A percentile compares a stretch with the other conserved stretches of the same genome.
phyloP scores from a whole-genome alignment of 2,329 filamentous ascomycete genomes.

The Aureobasidium sp. region DNA sequence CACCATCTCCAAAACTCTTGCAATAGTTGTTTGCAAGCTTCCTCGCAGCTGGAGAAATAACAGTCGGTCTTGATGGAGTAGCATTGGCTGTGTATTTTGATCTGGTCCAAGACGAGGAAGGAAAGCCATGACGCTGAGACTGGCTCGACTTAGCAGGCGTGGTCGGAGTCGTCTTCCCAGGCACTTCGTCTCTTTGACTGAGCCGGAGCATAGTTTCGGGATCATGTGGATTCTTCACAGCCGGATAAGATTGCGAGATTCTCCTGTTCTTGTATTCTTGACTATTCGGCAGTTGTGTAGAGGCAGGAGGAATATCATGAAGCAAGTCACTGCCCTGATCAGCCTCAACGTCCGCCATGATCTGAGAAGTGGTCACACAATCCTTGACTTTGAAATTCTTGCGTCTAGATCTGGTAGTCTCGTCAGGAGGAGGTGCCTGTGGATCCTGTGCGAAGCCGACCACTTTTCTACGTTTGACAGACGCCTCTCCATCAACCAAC shows the following conservation, averaged over 20 bases:
- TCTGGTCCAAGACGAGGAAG: constrained; percentile 27
- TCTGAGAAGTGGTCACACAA: constrained; percentile 11
- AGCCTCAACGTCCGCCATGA: constrained; percentile 1
- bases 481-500: neutral
- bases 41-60: neutral
- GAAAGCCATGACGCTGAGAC: neutral
- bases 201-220: constrained; percentile 56
- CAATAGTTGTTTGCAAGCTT: constrained; percentile 2
- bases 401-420: neutral
- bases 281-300: constrained; percentile 22
- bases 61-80: constrained; percentile 1
- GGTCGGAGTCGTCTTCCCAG: constrained; percentile 43
- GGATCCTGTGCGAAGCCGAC: constrained; percentile 1
- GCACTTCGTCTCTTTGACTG: constrained; percentile 52
- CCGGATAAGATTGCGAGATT: constrained; percentile 53
- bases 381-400: constrained; percentile 21
- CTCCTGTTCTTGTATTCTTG: constrained; percentile 5
- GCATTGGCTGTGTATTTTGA: constrained; percentile 24
- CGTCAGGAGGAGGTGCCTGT: neutral
- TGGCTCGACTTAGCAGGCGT: constrained; percentile 23
- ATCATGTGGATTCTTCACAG: constrained; percentile 70
- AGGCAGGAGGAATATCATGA: constrained; percentile 22
- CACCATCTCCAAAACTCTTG: neutral
- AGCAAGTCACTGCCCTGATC: constrained; percentile 6
- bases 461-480: constrained; percentile 12